Base-by-base conservation (phyloP, 352 stramenopile species). In the Hyaloperonospora arabidopsidis region DNA sequence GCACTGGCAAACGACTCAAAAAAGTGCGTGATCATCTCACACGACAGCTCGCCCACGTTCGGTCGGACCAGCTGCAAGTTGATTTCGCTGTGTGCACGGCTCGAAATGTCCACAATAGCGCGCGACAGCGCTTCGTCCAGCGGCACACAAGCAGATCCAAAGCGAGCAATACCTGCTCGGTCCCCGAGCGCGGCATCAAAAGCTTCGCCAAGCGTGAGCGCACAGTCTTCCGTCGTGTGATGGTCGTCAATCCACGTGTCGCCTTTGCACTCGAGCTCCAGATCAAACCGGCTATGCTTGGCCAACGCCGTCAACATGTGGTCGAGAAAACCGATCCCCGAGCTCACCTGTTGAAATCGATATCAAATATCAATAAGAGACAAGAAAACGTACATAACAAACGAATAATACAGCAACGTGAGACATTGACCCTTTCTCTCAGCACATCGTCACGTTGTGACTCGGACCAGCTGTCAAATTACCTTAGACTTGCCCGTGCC, bases 211-310 rank as follows among this genome's bases (percentile, higher is more conserved):
- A 98, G 69, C 39, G 89, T 92, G 61, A 98, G 85, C 22, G 84
- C 83, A 35, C 96, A 96, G 78, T 98, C 95, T 68, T 98, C 95
- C 14, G 84, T 93, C 38, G 91, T 97, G 70, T 98, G 95, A 64
- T 98, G 95, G 74, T 98, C 95, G 67, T 98, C 95, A 39, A 98
- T 97, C 83, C 87, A 97, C 32, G 89, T 87, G 68, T 98, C 95
- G 52, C 95, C 95, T 48, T 93, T 86, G 67, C 87, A 97, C 28
- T 77, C 66, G 6, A 97, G 78, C 45, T 87, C 68, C 10, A 97
- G 52, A 56, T 97, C 87, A 47, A 97, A 91, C 28, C 87, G 81
- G 50, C 79, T 92, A 66, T 97, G 89, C 72, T 97, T 87, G 22
- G 87, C 77, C 11, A 98, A 58, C 19, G 78, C 74, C 15, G 74